phyloP scores from a whole-genome alignment of 73 alveolate genomes.

The Tetrahymena borealis region DNA sequence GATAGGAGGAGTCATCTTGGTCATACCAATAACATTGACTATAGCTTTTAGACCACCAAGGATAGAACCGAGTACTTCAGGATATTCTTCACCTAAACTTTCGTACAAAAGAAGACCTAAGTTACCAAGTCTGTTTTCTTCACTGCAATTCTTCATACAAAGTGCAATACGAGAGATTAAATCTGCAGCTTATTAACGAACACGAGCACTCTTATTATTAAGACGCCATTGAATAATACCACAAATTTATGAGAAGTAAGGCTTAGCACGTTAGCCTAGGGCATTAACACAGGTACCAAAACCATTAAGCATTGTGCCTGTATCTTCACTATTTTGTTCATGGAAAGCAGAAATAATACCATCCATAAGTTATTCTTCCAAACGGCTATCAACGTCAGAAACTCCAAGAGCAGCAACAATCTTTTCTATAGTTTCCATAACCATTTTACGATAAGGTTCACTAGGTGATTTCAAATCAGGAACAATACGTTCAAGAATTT shows the following conservation, averaged over 20 bases:
- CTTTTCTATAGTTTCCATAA: conserved; percentile 97
- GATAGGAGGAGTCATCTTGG: conserved; percentile 99
- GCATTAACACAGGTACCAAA: conserved; percentile 99
- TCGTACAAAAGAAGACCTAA: conserved; percentile 93
- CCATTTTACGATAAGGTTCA: conserved; percentile 98
- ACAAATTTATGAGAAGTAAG: conserved; percentile 93
- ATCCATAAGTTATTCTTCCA: conserved; percentile 97
- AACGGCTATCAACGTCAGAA: conserved; percentile 92
- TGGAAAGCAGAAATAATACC: conserved; percentile 97
- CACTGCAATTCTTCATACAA: conserved; percentile 97
- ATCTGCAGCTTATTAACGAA: conserved; percentile 99
- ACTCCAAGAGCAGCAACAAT: conserved; percentile 93
- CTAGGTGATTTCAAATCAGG: conserved; percentile 95
- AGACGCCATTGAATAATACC: conserved; percentile 99
- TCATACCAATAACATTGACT: conserved; percentile 99
- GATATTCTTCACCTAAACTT: conserved; percentile 99
- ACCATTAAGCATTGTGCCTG: conserved; percentile 93
- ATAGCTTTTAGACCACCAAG: conserved; percentile 98
- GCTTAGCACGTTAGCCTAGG: conserved; percentile 94
- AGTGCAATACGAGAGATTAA: conserved; percentile 94
- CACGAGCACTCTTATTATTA: conserved; percentile 94
- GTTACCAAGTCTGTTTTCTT: conserved; percentile 94
- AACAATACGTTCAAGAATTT: conserved; percentile 80
- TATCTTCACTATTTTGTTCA: conserved; percentile 93
- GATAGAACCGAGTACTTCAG: conserved; percentile 99